Evolutionary conservation across 176 grass and related monocot genomes (phyloP), one percentile per base, ranked within the genome.

Genomic region (Poa annua): DNA sequence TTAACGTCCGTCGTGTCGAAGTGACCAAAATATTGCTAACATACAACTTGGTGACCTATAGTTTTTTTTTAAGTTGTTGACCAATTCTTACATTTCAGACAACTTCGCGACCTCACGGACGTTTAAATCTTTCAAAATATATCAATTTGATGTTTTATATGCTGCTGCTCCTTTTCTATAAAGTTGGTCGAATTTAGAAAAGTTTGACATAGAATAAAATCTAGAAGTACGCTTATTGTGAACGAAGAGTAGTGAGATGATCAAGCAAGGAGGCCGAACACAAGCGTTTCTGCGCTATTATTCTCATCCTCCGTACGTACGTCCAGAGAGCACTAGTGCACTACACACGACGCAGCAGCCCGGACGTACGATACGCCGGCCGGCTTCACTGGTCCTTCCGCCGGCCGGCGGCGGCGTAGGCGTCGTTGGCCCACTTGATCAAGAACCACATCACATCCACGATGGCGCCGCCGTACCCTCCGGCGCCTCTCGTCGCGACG

Each of bases 401-500:
- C 17, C 47, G 39, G 65, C 74, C 47, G 69, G 62, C 63, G 77
- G 11, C 49, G 1, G n/a, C 66, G 42, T 55, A 34, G 19, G 26
- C 72, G 34, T 71, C 65, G 3, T 81, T 75, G 32, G 48, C 82
- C 87, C 82, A 89, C 29, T 17, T n/a, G 61, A 89, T 8, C 39
- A 89, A 33, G 41, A 69, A 33, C 82, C 82, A 85, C 32, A 89
- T 16, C 11, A 85, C 60, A 66, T 87, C 63, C 54, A 50, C 32
- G 65, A 87, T 11, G 88, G 13, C 34, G 35, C 38, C 0, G 69
- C 74, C 2, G 77, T 77, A 16, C 11, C 76, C 21, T 7, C 36
- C 56, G 14, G 33, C 1, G 48, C 4, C 48, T 63, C 11, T 34
- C 24, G 14, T 3, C 1, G 17, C 3, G 13, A 7, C 35, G 44